These are phyloP conservation scores for Botrytis deweyae DNA, from an alignment of 2,329 filamentous ascomycete species.

Conservation along the genomic window DNA sequence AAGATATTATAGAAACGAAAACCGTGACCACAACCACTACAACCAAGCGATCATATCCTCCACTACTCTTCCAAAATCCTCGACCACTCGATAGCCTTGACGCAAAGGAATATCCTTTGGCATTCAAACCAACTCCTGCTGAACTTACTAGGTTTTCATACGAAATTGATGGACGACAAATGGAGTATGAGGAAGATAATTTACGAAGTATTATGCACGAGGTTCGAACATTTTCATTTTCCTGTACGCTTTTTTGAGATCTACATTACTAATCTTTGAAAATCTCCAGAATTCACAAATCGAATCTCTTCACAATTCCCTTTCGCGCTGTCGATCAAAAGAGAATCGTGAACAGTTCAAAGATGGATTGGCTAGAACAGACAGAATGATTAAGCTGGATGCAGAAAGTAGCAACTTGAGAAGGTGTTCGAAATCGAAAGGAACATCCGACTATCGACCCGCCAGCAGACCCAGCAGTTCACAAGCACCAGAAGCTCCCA, in stretches of 20 bases:
- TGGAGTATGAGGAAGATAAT: slow-evolving; percentile 23
- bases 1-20: slow-evolving; percentile 66
- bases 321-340: background rate
- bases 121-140: slow-evolving; percentile 75
- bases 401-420: slow-evolving; percentile 1
- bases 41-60: slow-evolving; percentile 80
- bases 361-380: slow-evolving; percentile 3
- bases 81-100: slow-evolving; percentile 67
- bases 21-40: slow-evolving; percentile 89
- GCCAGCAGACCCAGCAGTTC: slow-evolving; percentile 2
- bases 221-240: slow-evolving; percentile 17
- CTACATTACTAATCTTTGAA: background rate
- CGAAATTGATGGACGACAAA: slow-evolving; percentile 57
- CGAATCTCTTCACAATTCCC: background rate
- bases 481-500: background rate
- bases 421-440: slow-evolving; percentile 3
- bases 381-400: background rate
- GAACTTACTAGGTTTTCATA: slow-evolving; percentile 77
- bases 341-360: slow-evolving; percentile 7
- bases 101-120: slow-evolving; percentile 86
- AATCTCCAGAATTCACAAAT: slow-evolving; percentile 1
- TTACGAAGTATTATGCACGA: slow-evolving; percentile 12
- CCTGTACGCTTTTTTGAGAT: background rate
- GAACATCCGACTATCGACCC: background rate
- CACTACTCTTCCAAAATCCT: slow-evolving; percentile 70